Conservation (phyloP, 2,329 filamentous ascomycete genomes). For the Davidsoniella virescens region DNA sequence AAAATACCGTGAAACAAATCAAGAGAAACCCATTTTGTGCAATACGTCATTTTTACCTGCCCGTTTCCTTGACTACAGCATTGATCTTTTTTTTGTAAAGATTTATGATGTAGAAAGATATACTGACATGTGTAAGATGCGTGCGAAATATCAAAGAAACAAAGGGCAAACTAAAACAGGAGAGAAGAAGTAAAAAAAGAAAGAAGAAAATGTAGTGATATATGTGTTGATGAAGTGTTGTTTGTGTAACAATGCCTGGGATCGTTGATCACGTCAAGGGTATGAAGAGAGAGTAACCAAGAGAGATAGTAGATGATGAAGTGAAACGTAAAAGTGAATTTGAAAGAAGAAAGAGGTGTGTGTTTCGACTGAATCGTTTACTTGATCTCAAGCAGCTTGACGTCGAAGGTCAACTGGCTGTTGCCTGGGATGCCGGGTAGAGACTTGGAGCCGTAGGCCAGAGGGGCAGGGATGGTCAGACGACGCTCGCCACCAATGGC, state of each 20-base stretch:
- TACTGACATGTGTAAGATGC: not conserved
- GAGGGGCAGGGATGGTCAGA: slow-evolving; percentile 69
- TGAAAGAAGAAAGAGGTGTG: not conserved
- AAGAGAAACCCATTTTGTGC: not conserved
- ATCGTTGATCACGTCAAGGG: slow-evolving; percentile 8
- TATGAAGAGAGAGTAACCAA: not conserved
- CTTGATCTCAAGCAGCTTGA: slow-evolving; percentile 74
- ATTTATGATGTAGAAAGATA: not conserved
- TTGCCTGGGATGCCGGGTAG: slow-evolving; percentile 78
- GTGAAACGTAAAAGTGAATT: not conserved
- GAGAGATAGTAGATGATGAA: not conserved
- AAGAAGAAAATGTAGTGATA: not conserved
- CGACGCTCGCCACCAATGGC: slow-evolving; percentile 83
- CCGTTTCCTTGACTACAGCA: too few relatives aligned
- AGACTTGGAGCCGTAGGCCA: slow-evolving; percentile 77
- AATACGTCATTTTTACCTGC: not conserved
- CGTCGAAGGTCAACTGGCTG: slow-evolving; percentile 82
- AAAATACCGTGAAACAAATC: not conserved
- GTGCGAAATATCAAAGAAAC: slow-evolving; percentile 1
- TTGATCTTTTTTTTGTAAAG: not conserved
- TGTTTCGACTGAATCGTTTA: slow-evolving; percentile 26
- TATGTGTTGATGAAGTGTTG: not conserved
- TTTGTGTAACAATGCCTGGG: slow-evolving; percentile 3
- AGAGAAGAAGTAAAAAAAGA: not conserved
- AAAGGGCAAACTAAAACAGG: not conserved